phyloP scores from a whole-genome alignment of 2,329 filamentous ascomycete species.

The Fusarium miscanthi region DNA sequence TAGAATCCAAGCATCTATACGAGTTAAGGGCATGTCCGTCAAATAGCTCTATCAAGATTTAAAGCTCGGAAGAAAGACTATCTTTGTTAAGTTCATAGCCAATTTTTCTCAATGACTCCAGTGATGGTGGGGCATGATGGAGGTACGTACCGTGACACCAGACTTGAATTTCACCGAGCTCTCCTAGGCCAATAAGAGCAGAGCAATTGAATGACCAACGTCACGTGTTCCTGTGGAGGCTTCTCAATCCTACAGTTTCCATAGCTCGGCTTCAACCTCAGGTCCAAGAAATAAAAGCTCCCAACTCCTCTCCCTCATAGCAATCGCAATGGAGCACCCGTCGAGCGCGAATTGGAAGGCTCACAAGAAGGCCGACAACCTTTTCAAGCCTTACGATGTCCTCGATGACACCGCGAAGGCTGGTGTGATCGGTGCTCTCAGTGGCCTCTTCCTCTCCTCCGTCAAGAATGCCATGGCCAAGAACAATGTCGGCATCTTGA shows the following conservation, averaged over 20 bases:
- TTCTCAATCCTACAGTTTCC: conserved; percentile 38
- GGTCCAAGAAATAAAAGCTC: conserved; percentile 44
- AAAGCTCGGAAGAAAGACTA: background rate
- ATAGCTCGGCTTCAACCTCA: conserved; percentile 46
- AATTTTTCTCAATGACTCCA: conserved; percentile 40
- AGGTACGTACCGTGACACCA: conserved; percentile 33
- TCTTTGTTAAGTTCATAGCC: conserved; percentile 5
- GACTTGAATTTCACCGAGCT: conserved; percentile 14
- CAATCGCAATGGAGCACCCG: conserved; percentile 51
- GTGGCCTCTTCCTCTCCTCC: conserved; percentile 78
- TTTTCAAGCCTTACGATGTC: conserved; percentile 80
- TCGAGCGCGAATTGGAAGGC: conserved; percentile 44
- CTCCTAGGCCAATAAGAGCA: conserved; percentile 46
- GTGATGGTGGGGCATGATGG: conserved; percentile 21
- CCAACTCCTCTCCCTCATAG: conserved; percentile 24
- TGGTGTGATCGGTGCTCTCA: conserved; percentile 71
- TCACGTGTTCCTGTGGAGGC: conserved; percentile 50
- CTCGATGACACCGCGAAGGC: conserved; percentile 74
- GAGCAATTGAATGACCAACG: conserved; percentile 50
- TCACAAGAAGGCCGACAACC: conserved; percentile 38
- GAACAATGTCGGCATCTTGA: conserved; percentile 82
- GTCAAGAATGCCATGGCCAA: conserved; percentile 88
- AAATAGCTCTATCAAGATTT: background rate
- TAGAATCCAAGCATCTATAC: background rate
- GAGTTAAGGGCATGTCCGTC: background rate